A percentile compares a stretch with the other conserved stretches of the same genome.
phyloP scores from a whole-genome alignment of 305 asterid species.

The Caryopteris hybrid region DNA sequence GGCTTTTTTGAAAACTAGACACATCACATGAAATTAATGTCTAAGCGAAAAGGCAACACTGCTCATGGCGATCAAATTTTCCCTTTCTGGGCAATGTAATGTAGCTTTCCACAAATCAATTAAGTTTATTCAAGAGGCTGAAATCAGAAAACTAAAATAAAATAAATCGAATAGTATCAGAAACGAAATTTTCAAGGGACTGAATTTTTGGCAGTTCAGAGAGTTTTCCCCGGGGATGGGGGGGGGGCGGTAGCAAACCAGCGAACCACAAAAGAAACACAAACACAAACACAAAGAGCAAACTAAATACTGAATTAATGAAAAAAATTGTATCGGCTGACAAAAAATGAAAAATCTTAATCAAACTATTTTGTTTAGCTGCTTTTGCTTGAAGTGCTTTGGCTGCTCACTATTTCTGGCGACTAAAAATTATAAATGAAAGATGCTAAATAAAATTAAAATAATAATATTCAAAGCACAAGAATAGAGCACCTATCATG shows the following conservation, averaged over 20 bases:
- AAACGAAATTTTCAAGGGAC: too few relatives aligned
- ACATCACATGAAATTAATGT: not conserved
- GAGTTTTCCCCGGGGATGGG: too few relatives aligned
- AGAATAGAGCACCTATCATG: not conserved
- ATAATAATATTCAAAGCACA: not conserved
- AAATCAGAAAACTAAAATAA: too few relatives aligned
- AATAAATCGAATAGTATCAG: too few relatives aligned
- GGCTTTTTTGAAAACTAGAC: not conserved
- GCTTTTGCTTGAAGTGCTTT: not conserved
- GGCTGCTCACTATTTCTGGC: not conserved
- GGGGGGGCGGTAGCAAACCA: too few relatives aligned
- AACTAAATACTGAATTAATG: not conserved
- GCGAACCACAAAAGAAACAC: too few relatives aligned
- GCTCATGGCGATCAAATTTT: not conserved
- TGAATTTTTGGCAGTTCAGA: too few relatives aligned
- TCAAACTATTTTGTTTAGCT: not conserved
- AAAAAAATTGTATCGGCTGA: not conserved
- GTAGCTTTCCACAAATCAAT: too few relatives aligned
- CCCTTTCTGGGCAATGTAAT: too few relatives aligned
- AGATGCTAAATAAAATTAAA: not conserved
- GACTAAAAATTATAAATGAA: not conserved
- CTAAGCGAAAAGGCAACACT: not conserved
- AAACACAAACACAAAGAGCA: too few relatives aligned
- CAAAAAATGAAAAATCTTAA: not conserved
- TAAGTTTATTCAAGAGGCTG: too few relatives aligned